Percentiles rank a stretch among this genome's conserved stretches.
Conservation (phyloP, 805 yeast genomes). For the Clavispora fructus region DNA sequence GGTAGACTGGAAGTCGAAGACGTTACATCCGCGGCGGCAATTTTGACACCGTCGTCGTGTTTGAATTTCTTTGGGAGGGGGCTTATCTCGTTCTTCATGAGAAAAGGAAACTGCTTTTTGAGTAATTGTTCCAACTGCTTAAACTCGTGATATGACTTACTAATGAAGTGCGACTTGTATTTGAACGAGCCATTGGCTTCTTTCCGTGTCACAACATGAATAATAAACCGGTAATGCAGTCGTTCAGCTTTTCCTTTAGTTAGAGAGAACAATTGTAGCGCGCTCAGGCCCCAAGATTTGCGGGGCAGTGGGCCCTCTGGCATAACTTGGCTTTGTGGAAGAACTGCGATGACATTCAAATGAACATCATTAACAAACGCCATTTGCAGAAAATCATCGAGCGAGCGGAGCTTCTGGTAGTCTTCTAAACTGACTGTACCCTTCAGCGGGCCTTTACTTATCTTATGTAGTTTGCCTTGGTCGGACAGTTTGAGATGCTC, state of each 20-base stretch:
- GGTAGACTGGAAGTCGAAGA: neutral
- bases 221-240: slow-evolving; percentile 43
- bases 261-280: slow-evolving; percentile 4
- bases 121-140: slow-evolving; percentile 49
- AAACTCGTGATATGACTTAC: slow-evolving; percentile 67
- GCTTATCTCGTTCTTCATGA: slow-evolving; percentile 48
- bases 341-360: slow-evolving; percentile 66
- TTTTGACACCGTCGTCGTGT: slow-evolving; percentile 28
- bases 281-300: slow-evolving; percentile 14
- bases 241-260: neutral
- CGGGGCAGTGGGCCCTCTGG: slow-evolving; percentile 2
- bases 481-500: slow-evolving; percentile 34
- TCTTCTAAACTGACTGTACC: slow-evolving; percentile 11
- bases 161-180: slow-evolving; percentile 40
- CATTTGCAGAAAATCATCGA: slow-evolving; percentile 17
- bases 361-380: slow-evolving; percentile 51
- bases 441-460: slow-evolving; percentile 14
- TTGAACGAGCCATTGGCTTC: slow-evolving; percentile 3
- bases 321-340: slow-evolving; percentile 18
- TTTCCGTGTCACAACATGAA: slow-evolving; percentile 34
- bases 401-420: slow-evolving; percentile 7
- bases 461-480: slow-evolving; percentile 31
- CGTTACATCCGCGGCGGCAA: neutral
- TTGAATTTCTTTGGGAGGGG: slow-evolving; percentile 52
- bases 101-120: slow-evolving; percentile 59